These are phyloP conservation scores for Fusarium scirpi DNA, from an alignment of 2,329 filamentous ascomycete genomes.

Conservation along the genomic window DNA sequence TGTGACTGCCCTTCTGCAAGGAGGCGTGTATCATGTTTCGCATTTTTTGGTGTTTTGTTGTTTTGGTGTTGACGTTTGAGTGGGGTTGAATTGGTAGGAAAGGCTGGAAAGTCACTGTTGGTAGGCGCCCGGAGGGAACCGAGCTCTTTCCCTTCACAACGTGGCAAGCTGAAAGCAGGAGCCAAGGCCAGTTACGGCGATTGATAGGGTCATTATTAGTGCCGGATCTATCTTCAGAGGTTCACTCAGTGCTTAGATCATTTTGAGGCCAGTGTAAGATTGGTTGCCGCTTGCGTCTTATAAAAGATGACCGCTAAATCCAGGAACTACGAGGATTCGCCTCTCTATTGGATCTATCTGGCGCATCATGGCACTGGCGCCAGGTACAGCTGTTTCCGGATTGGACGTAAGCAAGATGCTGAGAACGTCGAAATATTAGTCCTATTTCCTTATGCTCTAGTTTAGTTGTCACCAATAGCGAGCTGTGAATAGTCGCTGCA, in stretches of 20 bases:
- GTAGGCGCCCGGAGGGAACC: constrained; percentile 42
- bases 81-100: constrained; percentile 25
- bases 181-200: constrained; percentile 16
- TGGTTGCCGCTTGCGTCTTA: constrained; percentile 8
- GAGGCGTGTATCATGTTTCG: constrained; percentile 36
- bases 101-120: neutral
- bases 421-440: neutral
- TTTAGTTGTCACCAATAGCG: constrained; percentile 29
- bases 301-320: constrained; percentile 5
- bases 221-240: constrained; percentile 1
- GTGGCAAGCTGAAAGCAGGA: constrained; percentile 33
- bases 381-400: constrained; percentile 15
- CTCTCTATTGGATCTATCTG: constrained; percentile 15
- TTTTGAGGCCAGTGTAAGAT: constrained; percentile 27
- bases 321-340: constrained; percentile 9
- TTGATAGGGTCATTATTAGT: constrained; percentile 22
- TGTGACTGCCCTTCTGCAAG: constrained; percentile 13
- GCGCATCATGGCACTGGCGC: constrained; percentile 33
- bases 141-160: constrained; percentile 31
- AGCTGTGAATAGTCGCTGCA: constrained; percentile 33
- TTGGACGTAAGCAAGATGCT: constrained; percentile 6
- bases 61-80: constrained; percentile 30
- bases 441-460: neutral
- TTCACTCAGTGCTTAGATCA: constrained; percentile 7
- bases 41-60: constrained; percentile 40